Percentiles rank a stretch among this genome's conserved stretches.
Evolutionary conservation across 192 early-diverging fungal species (phyloP).

Genomic region (Gorgonomyces haynaldii): DNA sequence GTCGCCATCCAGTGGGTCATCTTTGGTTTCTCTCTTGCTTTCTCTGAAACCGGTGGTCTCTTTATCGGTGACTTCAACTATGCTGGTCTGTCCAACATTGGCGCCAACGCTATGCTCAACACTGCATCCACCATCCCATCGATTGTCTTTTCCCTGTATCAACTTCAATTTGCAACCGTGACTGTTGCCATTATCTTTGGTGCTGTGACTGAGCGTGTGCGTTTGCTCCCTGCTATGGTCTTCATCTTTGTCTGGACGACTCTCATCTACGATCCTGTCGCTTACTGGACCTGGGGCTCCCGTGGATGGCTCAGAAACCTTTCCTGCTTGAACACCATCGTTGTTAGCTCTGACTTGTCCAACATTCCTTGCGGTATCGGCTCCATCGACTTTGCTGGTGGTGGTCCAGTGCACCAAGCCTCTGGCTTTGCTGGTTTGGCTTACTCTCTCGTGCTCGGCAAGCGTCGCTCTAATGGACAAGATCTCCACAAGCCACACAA

Average conservation of each 20-base stretch:
- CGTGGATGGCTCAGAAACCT: conserved; percentile 73
- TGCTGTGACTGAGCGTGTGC: conserved; percentile 78
- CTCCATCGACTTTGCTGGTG: conserved; percentile 87
- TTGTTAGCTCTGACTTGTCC: conserved; percentile 3
- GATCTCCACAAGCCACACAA: conserved; percentile 75
- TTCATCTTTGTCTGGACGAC: conserved; percentile 90
- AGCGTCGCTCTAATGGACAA: conserved; percentile 56
- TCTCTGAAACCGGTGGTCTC: conserved; percentile 56
- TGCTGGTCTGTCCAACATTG: conserved; percentile 57
- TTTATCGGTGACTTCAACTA: conserved; percentile 77
- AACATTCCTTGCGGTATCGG: conserved; percentile 43
- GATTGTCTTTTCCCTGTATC: conserved; percentile 68
- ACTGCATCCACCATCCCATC: conserved; percentile 58
- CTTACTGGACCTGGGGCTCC: conserved; percentile 86
- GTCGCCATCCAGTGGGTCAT: conserved; percentile 86
- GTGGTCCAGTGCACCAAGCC: conserved; percentile 88
- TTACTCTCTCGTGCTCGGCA: conserved; percentile 74
- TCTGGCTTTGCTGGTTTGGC: conserved; percentile 86
- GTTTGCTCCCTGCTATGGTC: conserved; percentile 71
- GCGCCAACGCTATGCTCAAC: conserved; percentile 30
- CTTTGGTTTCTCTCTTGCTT: conserved; percentile 81
- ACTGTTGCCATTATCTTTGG: conserved; percentile 87
- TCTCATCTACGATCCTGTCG: conserved; percentile 84
- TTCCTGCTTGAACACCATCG: conserved; percentile 20
- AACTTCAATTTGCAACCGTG: conserved; percentile 87